A percentile compares a stretch with the other conserved stretches of the same genome.
These are phyloP conservation scores for Tilletiaria anomala DNA, from an alignment of 1,284 basidiomycete species.

Conservation along the genomic window DNA sequence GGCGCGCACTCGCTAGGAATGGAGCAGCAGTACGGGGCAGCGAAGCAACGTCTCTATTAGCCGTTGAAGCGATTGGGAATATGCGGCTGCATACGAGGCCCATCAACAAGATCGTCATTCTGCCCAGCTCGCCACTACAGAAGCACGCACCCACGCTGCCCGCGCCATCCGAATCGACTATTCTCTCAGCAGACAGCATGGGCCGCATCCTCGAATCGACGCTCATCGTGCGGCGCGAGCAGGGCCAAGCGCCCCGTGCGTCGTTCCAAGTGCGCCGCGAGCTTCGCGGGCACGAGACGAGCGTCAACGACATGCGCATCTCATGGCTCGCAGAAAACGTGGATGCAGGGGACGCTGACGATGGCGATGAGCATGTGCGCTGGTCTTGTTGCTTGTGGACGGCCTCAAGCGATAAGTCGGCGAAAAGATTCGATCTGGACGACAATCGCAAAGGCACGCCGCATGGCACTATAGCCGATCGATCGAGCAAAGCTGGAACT, in stretches of 20 bases:
- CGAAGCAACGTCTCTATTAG: background rate
- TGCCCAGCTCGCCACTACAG: no score
- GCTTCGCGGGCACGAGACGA: constrained; percentile 8
- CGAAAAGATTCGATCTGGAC: no score
- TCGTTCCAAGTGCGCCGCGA: constrained; percentile 7
- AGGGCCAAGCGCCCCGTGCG: background rate
- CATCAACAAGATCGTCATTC: constrained; percentile 7
- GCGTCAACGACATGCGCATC: constrained; percentile 11
- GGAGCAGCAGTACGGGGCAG: background rate
- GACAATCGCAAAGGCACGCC: no score
- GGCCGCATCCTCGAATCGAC: constrained; percentile 11
- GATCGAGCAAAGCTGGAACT: no score
- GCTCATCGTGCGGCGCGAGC: background rate
- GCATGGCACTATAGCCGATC: no score
- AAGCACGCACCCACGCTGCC: background rate
- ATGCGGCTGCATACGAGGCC: constrained; percentile 12
- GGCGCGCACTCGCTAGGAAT: constrained; percentile 1
- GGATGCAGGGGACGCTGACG: background rate
- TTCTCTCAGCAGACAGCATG: constrained; percentile 18
- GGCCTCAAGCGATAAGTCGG: no score
- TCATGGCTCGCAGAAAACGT: background rate
- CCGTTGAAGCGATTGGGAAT: background rate
- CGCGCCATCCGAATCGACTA: background rate
- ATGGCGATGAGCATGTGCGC: background rate
- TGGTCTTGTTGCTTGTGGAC: no score